Percentiles rank a stretch among this genome's conserved stretches.
phyloP scores from a whole-genome alignment of 768 basidiomycete species.

The Mycena kentingensis region DNA sequence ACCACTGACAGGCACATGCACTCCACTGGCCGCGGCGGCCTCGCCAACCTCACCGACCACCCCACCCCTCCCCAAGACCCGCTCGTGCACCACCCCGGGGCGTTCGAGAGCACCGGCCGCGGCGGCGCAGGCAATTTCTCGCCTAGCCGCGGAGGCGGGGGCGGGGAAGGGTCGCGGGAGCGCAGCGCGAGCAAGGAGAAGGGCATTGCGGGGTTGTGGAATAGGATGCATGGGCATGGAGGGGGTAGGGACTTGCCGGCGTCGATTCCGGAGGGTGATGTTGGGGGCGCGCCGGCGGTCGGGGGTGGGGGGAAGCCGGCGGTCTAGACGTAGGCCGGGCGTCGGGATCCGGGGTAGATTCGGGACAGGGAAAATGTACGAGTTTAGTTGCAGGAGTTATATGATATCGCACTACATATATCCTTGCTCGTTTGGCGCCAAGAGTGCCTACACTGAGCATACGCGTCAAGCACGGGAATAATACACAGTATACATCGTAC shows the following conservation, averaged over 20 bases:
- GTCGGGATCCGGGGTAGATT: too few species aligned
- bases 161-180: not conserved
- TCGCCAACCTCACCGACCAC: constrained; percentile 53
- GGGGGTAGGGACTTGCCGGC: not conserved
- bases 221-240: constrained; percentile 10
- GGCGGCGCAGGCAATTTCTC: constrained; percentile 68
- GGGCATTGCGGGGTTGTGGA: constrained; percentile 20
- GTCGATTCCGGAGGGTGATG: constrained; percentile 7
- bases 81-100: constrained; percentile 25
- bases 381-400: too few species aligned
- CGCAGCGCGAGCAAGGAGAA: constrained; percentile 1
- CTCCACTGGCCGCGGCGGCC: constrained; percentile 71
- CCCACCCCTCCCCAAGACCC: constrained; percentile 42
- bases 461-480: too few species aligned
- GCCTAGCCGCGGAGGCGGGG: constrained; percentile 31
- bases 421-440: too few species aligned
- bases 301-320: too few species aligned
- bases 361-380: too few species aligned
- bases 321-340: too few species aligned
- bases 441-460: too few species aligned
- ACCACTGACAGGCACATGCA: constrained; percentile 41
- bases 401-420: too few species aligned
- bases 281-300: not conserved
- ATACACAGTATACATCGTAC: too few species aligned
- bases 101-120: constrained; percentile 51